Conservation (phyloP, 495 filamentous ascomycete species). For the Staphylotrichum longicolle region DNA sequence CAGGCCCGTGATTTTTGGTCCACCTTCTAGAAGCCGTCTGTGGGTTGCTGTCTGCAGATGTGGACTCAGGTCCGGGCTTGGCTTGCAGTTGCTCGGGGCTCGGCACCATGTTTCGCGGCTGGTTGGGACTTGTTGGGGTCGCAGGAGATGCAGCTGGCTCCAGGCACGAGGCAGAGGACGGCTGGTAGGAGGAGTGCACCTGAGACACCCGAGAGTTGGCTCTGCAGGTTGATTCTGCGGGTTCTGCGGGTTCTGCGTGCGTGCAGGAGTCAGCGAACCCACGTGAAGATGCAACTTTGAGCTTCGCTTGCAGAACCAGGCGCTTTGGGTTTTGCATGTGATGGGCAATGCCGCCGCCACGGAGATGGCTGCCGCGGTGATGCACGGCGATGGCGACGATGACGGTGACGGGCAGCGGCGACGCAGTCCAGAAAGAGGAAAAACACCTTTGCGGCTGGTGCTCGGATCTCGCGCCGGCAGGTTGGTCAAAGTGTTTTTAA, state of each 20-base stretch:
- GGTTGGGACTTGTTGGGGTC: neutral
- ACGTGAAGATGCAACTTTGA: neutral
- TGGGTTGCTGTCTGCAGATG: constrained; percentile 2
- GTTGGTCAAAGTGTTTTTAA: neutral
- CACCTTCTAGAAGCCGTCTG: constrained; percentile 13
- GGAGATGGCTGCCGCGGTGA: no score
- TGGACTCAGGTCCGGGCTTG: neutral
- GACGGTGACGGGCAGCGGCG: no score
- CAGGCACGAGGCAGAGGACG: neutral
- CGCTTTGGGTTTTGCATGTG: neutral
- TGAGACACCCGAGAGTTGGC: neutral
- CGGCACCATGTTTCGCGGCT: constrained; percentile 2
- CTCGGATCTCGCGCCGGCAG: no score
- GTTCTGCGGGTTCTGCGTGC: no score
- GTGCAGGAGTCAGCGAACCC: no score
- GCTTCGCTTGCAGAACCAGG: neutral
- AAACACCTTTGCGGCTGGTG: neutral
- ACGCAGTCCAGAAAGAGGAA: neutral
- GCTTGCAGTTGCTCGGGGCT: constrained; percentile 10
- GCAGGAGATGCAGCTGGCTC: neutral
- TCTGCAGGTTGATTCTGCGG: no score
- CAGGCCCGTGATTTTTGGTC: neutral
- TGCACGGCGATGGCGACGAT: no score
- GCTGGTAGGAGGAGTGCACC: constrained; percentile 4
- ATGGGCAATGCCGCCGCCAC: neutral